phyloP scores from a whole-genome alignment of 305 asterid species.

The Solanum chacoense region DNA sequence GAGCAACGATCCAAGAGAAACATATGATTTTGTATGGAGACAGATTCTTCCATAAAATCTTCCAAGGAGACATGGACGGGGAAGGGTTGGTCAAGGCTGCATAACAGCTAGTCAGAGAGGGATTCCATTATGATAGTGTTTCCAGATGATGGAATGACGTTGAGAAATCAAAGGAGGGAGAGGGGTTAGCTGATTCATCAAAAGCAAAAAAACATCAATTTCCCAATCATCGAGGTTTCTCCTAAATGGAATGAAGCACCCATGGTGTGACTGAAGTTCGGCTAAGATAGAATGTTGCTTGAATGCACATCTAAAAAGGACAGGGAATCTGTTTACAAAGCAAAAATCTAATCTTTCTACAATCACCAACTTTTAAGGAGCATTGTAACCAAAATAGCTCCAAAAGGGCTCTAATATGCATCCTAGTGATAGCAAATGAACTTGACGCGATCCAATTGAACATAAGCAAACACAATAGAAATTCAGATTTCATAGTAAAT shows the following conservation, averaged over 20 bases:
- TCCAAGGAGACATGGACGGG: neutral
- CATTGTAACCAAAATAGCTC: neutral
- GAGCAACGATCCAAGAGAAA: neutral
- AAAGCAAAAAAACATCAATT: neutral
- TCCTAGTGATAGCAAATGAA: neutral
- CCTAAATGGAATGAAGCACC: neutral
- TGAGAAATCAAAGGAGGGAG: neutral
- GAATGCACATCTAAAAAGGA: neutral
- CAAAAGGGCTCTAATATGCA: neutral
- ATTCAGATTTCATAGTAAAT: neutral
- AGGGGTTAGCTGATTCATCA: neutral
- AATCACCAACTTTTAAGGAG: neutral
- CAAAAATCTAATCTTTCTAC: neutral
- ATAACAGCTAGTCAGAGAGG: neutral
- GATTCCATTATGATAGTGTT: neutral
- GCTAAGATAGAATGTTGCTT: neutral
- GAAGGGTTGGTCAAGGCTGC: neutral
- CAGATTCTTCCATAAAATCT: neutral
- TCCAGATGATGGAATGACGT: neutral
- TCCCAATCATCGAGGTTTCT: neutral
- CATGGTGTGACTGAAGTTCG: neutral
- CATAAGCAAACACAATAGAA: neutral
- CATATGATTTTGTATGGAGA: neutral
- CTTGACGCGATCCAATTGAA: neutral
- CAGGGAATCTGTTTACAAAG: neutral